phyloP scores from a whole-genome alignment of 768 basidiomycete species.

The Russula earlei region DNA sequence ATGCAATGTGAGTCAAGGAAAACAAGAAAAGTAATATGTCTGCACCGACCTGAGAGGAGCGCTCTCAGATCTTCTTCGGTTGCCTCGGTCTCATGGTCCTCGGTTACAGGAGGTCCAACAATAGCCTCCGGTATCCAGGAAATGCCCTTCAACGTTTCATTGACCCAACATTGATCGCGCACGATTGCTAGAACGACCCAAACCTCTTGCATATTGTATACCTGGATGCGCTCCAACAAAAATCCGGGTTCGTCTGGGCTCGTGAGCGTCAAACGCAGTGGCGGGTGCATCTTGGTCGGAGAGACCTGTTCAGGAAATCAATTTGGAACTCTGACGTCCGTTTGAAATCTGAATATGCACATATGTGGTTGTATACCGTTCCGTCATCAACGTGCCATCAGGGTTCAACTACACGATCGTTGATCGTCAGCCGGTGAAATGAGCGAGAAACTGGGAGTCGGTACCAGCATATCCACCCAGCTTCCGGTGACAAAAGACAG shows the following conservation, averaged over 20 bases:
- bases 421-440: not conserved
- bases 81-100: slow-evolving; percentile 27
- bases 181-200: slow-evolving; percentile 77
- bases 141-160: slow-evolving; percentile 53
- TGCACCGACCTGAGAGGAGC: slow-evolving; percentile 49
- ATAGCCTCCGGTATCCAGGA: slow-evolving; percentile 53
- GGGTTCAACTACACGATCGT: slow-evolving; percentile 42
- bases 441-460: not conserved
- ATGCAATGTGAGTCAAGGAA: not conserved
- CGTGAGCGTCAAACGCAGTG: slow-evolving; percentile 54
- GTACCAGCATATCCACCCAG: slow-evolving; percentile 59
- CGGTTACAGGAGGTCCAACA: slow-evolving; percentile 22
- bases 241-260: slow-evolving; percentile 73
- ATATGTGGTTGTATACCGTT: slow-evolving; percentile 59
- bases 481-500: slow-evolving; percentile 42
- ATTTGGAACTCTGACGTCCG: not conserved
- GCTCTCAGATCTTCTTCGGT: slow-evolving; percentile 53
- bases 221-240: slow-evolving; percentile 57
- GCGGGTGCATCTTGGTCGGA: slow-evolving; percentile 57
- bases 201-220: slow-evolving; percentile 62
- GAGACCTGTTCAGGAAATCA: slow-evolving; percentile 39
- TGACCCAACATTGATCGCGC: slow-evolving; percentile 77
- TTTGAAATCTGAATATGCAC: slow-evolving; percentile 33
- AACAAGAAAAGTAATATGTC: not conserved
- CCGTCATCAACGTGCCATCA: slow-evolving; percentile 36